phyloP scores from a whole-genome alignment of 495 filamentous ascomycete genomes.

The Filosporella fistucella region DNA sequence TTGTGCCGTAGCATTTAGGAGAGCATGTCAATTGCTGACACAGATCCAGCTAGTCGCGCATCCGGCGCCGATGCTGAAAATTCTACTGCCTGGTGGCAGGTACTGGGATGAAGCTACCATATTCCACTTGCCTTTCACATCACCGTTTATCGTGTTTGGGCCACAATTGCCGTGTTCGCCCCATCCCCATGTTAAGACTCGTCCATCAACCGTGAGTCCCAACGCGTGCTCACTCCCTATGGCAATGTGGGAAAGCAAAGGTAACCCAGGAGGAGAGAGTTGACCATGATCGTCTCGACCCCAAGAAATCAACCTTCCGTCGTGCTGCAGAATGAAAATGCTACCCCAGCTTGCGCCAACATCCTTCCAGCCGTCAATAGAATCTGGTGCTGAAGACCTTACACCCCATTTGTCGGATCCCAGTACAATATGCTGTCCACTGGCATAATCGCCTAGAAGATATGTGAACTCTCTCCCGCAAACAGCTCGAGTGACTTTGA shows the following conservation, averaged over 20 bases:
- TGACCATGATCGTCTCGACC: conserved; percentile 84
- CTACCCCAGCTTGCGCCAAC: conserved; percentile 78
- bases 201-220: conserved; percentile 55
- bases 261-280: conserved; percentile 56
- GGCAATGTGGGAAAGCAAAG: conserved; percentile 50
- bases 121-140: conserved; percentile 62
- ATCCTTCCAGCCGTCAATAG: conserved; percentile 46
- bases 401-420: conserved; percentile 70
- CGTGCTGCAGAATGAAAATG: conserved; percentile 60
- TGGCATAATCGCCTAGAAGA: conserved; percentile 47
- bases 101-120: conserved; percentile 47
- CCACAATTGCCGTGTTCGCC: conserved; percentile 98
- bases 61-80: conserved; percentile 66
- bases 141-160: conserved; percentile 47
- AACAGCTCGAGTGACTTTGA: conserved; percentile 51
- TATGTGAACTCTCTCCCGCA: conserved; percentile 84
- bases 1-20: too few relatives aligned
- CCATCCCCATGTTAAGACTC: conserved; percentile 84
- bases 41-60: conserved; percentile 87
- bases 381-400: conserved; percentile 33
- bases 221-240: conserved; percentile 86
- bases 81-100: conserved; percentile 35
- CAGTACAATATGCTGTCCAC: conserved; percentile 54
- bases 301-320: conserved; percentile 56
- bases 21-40: conserved; percentile 21